Evolutionary conservation across 805 yeast genomes (phyloP).

Genomic region (Sugiyamaella chiloensis): DNA sequence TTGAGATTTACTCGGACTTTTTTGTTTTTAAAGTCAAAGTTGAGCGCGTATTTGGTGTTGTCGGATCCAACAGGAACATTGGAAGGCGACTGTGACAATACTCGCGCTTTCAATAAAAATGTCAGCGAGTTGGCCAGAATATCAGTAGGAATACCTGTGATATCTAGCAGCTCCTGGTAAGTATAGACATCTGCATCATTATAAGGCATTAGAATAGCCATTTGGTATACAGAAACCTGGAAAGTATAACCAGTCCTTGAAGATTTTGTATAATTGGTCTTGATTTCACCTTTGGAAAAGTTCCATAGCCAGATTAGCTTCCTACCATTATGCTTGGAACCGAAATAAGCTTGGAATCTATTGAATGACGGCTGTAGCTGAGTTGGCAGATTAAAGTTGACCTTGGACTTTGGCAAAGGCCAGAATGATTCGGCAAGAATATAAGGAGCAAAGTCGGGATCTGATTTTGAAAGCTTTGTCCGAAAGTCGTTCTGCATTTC

Average conservation of each 20-base stretch:
- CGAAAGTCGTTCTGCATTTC: constrained; percentile 63
- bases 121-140: constrained; percentile 70
- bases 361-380: constrained; percentile 63
- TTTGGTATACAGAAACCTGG: constrained; percentile 80
- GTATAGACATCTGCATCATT: constrained; percentile 65
- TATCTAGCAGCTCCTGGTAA: constrained; percentile 56
- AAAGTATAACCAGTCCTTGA: constrained; percentile 57
- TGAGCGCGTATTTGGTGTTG: constrained; percentile 63
- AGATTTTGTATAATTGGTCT: constrained; percentile 78
- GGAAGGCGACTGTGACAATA: constrained; percentile 64
- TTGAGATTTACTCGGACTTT: constrained; percentile 77
- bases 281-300: constrained; percentile 85
- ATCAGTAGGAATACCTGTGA: constrained; percentile 64
- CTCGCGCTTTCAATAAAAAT: constrained; percentile 75
- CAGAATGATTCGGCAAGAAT: constrained; percentile 87
- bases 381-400: constrained; percentile 61
- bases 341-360: constrained; percentile 65
- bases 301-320: constrained; percentile 96
- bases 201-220: constrained; percentile 81
- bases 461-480: constrained; percentile 41
- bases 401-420: constrained; percentile 59
- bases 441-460: constrained; percentile 63
- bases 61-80: constrained; percentile 49
- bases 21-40: constrained; percentile 79
- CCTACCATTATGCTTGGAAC: constrained; percentile 77